phyloP scores from a whole-genome alignment of 1,284 basidiomycete species.

The Cutaneotrichosporon spelunceum region DNA sequence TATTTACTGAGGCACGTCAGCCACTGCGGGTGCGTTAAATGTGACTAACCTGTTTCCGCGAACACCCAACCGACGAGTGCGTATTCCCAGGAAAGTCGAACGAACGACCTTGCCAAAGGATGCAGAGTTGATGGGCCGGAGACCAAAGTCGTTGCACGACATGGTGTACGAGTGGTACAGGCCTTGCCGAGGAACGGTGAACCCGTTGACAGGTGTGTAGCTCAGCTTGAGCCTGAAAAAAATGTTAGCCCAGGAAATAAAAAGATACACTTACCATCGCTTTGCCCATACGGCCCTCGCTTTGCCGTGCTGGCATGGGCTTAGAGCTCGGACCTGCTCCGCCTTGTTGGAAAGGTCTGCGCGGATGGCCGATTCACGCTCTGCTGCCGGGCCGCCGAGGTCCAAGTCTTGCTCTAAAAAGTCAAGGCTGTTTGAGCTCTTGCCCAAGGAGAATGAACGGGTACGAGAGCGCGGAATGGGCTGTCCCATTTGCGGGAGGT shows the following conservation, averaged over 20 bases:
- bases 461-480: slow-evolving; percentile 17
- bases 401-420: slow-evolving; percentile 27
- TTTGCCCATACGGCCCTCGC: slow-evolving; percentile 40
- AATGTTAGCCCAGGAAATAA: no score
- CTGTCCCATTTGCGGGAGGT: slow-evolving; percentile 16
- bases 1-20: slow-evolving; percentile 31
- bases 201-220: slow-evolving; percentile 33
- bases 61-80: slow-evolving; percentile 83
- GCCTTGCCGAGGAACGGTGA: slow-evolving; percentile 68
- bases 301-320: slow-evolving; percentile 38
- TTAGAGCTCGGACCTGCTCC: slow-evolving; percentile 22
- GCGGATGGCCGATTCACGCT: slow-evolving; percentile 34
- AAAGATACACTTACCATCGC: slow-evolving; percentile 35
- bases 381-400: slow-evolving; percentile 28
- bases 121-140: slow-evolving; percentile 79
- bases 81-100: slow-evolving; percentile 86
- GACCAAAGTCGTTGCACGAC: slow-evolving; percentile 59
- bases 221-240: slow-evolving; percentile 41
- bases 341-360: slow-evolving; percentile 26
- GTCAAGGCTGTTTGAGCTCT: slow-evolving; percentile 24
- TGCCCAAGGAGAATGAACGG: slow-evolving; percentile 25
- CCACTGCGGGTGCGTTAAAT: background rate
- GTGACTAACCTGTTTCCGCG: slow-evolving; percentile 65
- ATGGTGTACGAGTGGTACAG: slow-evolving; percentile 87
- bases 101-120: slow-evolving; percentile 90